Evolutionary conservation across 352 stramenopile species (phyloP), one percentile per base, ranked within the genome.

Genomic region (Globisporangium ultimum): DNA sequence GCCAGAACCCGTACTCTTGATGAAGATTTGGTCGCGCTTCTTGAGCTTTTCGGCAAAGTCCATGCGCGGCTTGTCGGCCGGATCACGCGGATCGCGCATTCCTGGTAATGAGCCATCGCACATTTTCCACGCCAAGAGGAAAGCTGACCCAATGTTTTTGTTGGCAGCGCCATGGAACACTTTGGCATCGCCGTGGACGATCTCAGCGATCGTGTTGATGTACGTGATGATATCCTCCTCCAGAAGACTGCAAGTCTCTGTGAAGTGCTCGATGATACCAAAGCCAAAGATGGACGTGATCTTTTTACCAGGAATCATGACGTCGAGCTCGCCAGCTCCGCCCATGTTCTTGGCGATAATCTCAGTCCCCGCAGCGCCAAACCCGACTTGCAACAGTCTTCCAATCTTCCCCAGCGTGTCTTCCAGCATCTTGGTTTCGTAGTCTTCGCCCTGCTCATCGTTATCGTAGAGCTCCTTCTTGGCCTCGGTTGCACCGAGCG

Each of bases 281-380:
- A 99, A 99, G 7, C 90, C 95, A 71, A 98, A 98, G 20, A 98
- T 89, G 41, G 95, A 97, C 70, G 87, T 95, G 67, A 99, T 97
- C 63, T 97, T 97, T 64, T 98, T 99, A 28, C 97, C 85, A 1
- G 97, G 96, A 60, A 99, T 95, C 84, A 99, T 98, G 48, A 97
- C 94, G 62, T 99, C 97, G 20, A 99, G 77, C 49, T 97, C 88
- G 15, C 84, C 87, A 2, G 81, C 84, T 22, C 92, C 83, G 36
- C 84, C 84, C 78, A 99, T 97, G 70, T 99, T 99, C 28, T 97
- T 98, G 3, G 92, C 95, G 69, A 99, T 99, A 55, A 99, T 98
- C 68, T 98, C 96, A 0, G 85, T 93, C 13, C 95, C 96, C n/a
- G 97, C 97, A 14, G 97, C 95, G 28, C 97, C 97, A 81, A 98